Conservation (phyloP, 1,139 yeast genomes). For the Taphrina betulina region DNA sequence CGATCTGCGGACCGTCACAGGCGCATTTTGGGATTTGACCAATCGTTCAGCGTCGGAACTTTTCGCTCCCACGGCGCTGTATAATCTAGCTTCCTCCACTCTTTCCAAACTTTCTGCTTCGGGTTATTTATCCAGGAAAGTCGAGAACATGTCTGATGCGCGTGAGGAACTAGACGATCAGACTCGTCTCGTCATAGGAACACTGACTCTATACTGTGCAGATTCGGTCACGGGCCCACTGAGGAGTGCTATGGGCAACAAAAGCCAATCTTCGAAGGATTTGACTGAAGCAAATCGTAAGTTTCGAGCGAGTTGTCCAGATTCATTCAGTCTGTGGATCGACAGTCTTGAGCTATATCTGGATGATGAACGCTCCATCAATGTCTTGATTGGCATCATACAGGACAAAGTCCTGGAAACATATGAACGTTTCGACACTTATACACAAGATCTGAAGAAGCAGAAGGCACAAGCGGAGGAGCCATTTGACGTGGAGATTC, state of each 20-base stretch:
- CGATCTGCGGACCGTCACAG: slow-evolving; percentile 69
- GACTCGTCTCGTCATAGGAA: slow-evolving; percentile 16
- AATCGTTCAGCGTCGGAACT: slow-evolving; percentile 13
- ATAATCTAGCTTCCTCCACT: slow-evolving; percentile 20
- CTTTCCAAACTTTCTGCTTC: slow-evolving; percentile 17
- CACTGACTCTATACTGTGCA: slow-evolving; percentile 12
- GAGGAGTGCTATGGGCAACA: slow-evolving; percentile 27
- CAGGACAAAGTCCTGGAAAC: slow-evolving; percentile 31
- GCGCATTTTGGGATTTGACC: slow-evolving; percentile 24
- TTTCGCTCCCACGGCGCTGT: slow-evolving; percentile 17
- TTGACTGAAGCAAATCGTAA: slow-evolving; percentile 21
- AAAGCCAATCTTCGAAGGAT: slow-evolving; percentile 8
- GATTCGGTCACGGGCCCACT: slow-evolving; percentile 24
- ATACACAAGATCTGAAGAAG: slow-evolving; percentile 6
- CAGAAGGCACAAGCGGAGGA: slow-evolving; percentile 3
- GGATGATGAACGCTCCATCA: slow-evolving; percentile 8
- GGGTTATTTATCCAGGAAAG: slow-evolving; percentile 17
- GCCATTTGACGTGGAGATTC: not conserved
- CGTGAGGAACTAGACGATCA: slow-evolving; percentile 27
- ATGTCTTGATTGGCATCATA: slow-evolving; percentile 16
- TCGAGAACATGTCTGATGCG: slow-evolving; percentile 31
- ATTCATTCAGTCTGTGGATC: slow-evolving; percentile 12
- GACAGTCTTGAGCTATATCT: slow-evolving; percentile 9
- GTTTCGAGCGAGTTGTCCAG: slow-evolving; percentile 28
- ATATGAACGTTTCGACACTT: slow-evolving; percentile 23